Conservation (phyloP, 2,329 filamentous ascomycete genomes). For the Talaromyces sp. region DNA sequence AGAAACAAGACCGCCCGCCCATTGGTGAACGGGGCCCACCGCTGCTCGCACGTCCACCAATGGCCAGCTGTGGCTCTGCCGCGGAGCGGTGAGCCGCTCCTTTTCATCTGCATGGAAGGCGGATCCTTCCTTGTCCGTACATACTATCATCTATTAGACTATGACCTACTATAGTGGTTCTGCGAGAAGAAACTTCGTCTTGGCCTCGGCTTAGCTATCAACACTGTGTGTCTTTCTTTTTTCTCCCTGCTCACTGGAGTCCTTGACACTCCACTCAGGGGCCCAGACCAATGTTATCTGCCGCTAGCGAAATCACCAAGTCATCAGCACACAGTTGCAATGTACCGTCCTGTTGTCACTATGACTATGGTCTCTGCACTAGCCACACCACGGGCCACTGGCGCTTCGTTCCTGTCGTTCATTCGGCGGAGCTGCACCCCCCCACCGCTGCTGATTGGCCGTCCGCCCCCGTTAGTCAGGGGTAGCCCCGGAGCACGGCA, state of each 20-base stretch:
- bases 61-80: background rate
- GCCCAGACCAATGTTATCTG: background rate
- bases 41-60: background rate
- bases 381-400: background rate
- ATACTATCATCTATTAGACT: no score
- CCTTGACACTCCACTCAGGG: no score
- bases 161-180: no score
- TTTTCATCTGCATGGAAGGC: background rate
- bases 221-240: no score
- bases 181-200: background rate
- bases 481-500: background rate
- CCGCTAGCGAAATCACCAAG: background rate
- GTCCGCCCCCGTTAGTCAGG: constrained; percentile 7
- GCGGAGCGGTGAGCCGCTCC: background rate
- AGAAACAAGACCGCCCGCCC: background rate
- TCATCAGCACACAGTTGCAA: background rate
- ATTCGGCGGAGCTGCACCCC: background rate
- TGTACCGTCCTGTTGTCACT: background rate
- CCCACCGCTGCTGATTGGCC: background rate
- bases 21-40: background rate
- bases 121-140: background rate
- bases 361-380: background rate
- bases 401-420: background rate
- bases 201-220: no score
- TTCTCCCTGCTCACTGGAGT: no score